Base-by-base conservation (phyloP, 768 basidiomycete species). In the Boletus speciosus region DNA sequence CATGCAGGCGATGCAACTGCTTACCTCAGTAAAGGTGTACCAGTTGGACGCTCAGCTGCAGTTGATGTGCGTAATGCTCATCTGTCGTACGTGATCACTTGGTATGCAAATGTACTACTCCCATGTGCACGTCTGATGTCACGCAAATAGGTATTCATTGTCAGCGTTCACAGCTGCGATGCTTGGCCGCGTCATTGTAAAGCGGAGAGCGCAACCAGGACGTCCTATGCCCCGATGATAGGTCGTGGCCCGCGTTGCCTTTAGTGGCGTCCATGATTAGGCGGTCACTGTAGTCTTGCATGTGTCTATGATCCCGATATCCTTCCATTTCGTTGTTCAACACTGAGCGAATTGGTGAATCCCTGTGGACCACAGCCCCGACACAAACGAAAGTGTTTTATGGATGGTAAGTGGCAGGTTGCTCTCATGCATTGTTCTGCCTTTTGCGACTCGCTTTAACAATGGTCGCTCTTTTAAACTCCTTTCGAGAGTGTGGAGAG, bases 51-150 rank as follows among this genome's bases (percentile, higher is more conserved):
- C 47, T 71, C 86, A 23, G 82, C 93, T 4, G 82, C 82, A 2
- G 84, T 98, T 25, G 93, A 98, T 63, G 74, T 99, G 42, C 80
- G 97, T 45, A 99, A 99, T 70, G 83, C 92, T 36, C 97, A 99
- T 73, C 78, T 91, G 7, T 94, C 93, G 11, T 99, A 99, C 72
- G 92, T 97, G 5, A 81, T 89, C 14, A 99, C 95, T 11, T 99
- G 97, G 97, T 94, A 66, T 35, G 79, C 65, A 35, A 52, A 35
- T 37, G 5, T 52, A 43, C 49, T 32, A 14, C 23, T 38, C 14
- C 42, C 32, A 34, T 41, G 41, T 40, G 39, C 56, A 23, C 51
- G 19, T 47, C 57, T 67, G 29, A 69, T 34, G 37, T 52, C 32
- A 15, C 14, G 15, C 41, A 19, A 16, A 39, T 62, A 97, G 95